Percentiles rank a stretch among this genome's conserved stretches.
These are phyloP conservation scores for Fraxinus floribunda DNA, from an alignment of 305 asterid species.

Conservation along the genomic window DNA sequence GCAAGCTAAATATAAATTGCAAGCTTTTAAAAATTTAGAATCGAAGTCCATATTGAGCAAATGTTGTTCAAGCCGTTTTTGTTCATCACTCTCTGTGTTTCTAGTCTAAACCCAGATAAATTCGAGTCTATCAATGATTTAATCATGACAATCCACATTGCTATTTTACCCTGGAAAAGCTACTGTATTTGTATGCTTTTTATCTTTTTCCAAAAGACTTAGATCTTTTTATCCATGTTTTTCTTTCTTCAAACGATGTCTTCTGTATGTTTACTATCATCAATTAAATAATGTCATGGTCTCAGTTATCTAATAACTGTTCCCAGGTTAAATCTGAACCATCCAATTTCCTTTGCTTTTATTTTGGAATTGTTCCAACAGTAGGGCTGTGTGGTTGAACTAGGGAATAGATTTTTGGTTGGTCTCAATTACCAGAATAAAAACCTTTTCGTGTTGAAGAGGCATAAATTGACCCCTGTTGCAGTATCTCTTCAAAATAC, in stretches of 20 bases:
- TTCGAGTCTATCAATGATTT: background rate
- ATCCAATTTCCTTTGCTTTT: background rate
- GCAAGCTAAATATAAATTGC: conserved; percentile 8
- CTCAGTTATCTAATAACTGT: background rate
- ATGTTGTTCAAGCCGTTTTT: conserved; percentile 5
- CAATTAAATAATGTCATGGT: background rate
- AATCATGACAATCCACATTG: background rate
- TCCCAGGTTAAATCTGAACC: background rate
- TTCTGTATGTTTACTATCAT: background rate
- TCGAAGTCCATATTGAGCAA: background rate
- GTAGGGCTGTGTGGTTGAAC: background rate
- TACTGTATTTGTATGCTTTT: background rate
- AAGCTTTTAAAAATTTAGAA: background rate
- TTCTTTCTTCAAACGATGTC: background rate
- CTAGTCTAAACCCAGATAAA: background rate
- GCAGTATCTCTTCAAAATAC: background rate
- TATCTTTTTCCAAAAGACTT: background rate
- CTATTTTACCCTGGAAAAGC: background rate
- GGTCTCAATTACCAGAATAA: background rate
- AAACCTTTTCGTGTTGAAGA: background rate
- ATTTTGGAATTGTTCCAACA: background rate
- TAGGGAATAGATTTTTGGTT: background rate
- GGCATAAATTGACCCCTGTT: background rate
- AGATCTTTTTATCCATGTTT: background rate
- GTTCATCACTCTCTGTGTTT: background rate